phyloP scores from a whole-genome alignment of 2,329 filamentous ascomycete species.

The Aspergillus quadricinctus region DNA sequence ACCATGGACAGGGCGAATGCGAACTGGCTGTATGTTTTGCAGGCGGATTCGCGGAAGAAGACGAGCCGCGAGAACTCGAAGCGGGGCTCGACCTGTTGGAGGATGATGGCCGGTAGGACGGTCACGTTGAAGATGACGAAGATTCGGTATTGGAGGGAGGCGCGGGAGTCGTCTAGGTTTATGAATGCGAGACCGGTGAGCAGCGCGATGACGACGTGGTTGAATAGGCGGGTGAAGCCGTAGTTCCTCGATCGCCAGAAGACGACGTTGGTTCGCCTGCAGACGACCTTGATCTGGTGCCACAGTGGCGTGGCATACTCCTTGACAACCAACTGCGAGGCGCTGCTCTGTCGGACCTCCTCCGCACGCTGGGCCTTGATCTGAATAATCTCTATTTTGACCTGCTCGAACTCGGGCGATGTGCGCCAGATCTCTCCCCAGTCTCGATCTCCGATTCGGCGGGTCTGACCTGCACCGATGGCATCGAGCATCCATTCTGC shows the following conservation, averaged over 20 bases:
- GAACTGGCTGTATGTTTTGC: slow-evolving; percentile 79
- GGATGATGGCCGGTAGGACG: slow-evolving; percentile 75
- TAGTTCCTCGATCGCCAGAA: slow-evolving; percentile 89
- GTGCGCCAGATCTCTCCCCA: slow-evolving; percentile 78
- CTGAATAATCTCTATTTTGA: slow-evolving; percentile 62
- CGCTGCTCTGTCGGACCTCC: slow-evolving; percentile 37
- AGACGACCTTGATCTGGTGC: slow-evolving; percentile 75
- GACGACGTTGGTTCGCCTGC: slow-evolving; percentile 66
- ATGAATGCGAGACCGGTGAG: slow-evolving; percentile 77
- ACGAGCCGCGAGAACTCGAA: slow-evolving; percentile 75
- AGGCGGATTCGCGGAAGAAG: slow-evolving; percentile 79
- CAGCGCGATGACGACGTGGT: slow-evolving; percentile 72
- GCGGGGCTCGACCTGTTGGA: slow-evolving; percentile 79
- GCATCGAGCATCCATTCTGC: slow-evolving; percentile 55
- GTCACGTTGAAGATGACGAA: slow-evolving; percentile 88
- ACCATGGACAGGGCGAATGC: slow-evolving; percentile 75
- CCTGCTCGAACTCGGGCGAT: slow-evolving; percentile 63
- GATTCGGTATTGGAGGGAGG: slow-evolving; percentile 76
- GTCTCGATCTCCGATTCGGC: slow-evolving; percentile 68
- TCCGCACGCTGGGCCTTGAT: slow-evolving; percentile 61
- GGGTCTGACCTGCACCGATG: slow-evolving; percentile 68
- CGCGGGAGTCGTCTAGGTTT: slow-evolving; percentile 68
- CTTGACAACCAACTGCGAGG: slow-evolving; percentile 52
- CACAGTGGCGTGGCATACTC: slow-evolving; percentile 78
- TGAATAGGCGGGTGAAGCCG: slow-evolving; percentile 81